Evolutionary conservation across 805 yeast species (phyloP).

Genomic region (Grigorovia jiainica): DNA sequence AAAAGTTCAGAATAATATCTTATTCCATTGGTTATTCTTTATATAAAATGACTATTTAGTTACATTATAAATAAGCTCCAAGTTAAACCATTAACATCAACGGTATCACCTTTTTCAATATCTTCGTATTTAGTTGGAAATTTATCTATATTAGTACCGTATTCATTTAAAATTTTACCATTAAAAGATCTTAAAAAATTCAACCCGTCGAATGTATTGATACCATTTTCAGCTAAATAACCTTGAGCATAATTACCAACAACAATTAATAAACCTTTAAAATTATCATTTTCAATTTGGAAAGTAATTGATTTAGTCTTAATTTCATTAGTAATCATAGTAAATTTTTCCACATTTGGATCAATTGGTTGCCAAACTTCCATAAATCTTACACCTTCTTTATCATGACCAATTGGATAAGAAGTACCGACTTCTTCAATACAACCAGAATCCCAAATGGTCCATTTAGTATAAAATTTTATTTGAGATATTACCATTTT

Average conservation of each 20-base stretch:
- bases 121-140: constrained; percentile 23
- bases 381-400: constrained; percentile 21
- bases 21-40: no score
- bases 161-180: constrained; percentile 11
- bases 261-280: constrained; percentile 22
- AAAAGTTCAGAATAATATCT: no score
- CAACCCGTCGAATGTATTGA: constrained; percentile 13
- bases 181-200: constrained; percentile 23
- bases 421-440: constrained; percentile 27
- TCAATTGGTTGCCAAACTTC: constrained; percentile 32
- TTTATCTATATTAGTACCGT: constrained; percentile 19
- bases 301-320: constrained; percentile 19
- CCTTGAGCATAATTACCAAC: constrained; percentile 31
- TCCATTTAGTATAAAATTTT: constrained; percentile 27
- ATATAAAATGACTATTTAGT: no score
- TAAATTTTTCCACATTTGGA: constrained; percentile 15
- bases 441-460: constrained; percentile 26
- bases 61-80: constrained; percentile 17
- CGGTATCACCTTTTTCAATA: constrained; percentile 15
- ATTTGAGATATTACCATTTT: constrained; percentile 18
- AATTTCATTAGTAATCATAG: constrained; percentile 6
- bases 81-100: constrained; percentile 15
- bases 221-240: constrained; percentile 18
- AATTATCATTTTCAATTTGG: constrained; percentile 18
- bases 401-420: constrained; percentile 23